Evolutionary conservation across 306 rosid species (phyloP), one percentile per base, ranked within the genome.

Genomic region (Gynostemma pentaphyllum): DNA sequence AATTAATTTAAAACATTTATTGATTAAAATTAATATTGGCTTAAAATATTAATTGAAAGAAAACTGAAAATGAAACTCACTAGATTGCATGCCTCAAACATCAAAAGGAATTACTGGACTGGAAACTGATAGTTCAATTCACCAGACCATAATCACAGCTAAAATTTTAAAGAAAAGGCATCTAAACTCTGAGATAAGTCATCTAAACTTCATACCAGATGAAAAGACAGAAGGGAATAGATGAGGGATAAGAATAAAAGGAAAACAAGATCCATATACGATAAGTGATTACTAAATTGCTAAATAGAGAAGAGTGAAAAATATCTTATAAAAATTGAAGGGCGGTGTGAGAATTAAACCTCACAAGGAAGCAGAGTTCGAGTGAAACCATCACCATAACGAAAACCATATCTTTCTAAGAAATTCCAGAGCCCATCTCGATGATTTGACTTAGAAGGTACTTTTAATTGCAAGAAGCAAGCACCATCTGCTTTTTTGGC

Each of bases 331-430:
- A 53, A 46, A 52, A 40, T 27, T 50, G 5, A 47, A 70, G 34
- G 57, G 74, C n/a, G 72, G 59, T 27, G 53, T 27, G 53, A 78
- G 73, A 80, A 63, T 36, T 75, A 65, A 64, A 92, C 99, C 96
- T 92, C 96, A 62, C 73, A 82, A 73, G 99, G 94, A 75, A 92
- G 99, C 80, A 92, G 73, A 52, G 88, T 70, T 63, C 99, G 95
- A 61, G 63, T 80, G 46, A 68, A 62, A 37, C 84, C 83, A 47
- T 68, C 80, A 47, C 81, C 91, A 72, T 88, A 86, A 36, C 67
- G 85, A 72, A 77, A 92, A 27, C 99, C 96, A 66, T 86, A 92
- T 76, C 75, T 77, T 23, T 86, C 84, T 21, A 92, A 34, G 46
- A 92, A 92, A 4, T 73, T 71, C 99, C 99, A 92, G 48, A 81